Evolutionary conservation across 306 rosid genomes (phyloP).

Genomic region (Heteromeles arbutifolia): DNA sequence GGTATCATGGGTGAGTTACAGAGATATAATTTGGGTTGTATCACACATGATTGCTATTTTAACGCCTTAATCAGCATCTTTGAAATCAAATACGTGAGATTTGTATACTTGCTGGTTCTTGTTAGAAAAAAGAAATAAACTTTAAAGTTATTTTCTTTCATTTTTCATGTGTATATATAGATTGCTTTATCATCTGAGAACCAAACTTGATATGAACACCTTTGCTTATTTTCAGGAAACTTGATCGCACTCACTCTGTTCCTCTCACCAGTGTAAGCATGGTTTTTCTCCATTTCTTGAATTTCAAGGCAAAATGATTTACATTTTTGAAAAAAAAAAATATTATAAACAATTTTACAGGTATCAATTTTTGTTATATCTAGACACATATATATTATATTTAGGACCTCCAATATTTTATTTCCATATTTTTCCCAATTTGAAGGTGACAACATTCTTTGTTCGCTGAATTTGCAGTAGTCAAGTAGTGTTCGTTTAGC

Average conservation of each 20-base stretch:
- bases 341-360: not conserved
- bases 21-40: not conserved
- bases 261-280: conserved; percentile 74
- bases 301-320: not conserved
- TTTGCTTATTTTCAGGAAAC: conserved; percentile 61
- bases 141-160: not conserved
- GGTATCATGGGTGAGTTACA: conserved; percentile 56
- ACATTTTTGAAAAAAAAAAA: not conserved
- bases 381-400: too few species aligned
- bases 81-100: not conserved
- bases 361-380: not conserved
- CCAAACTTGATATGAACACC: not conserved
- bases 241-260: conserved; percentile 62
- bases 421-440: not conserved
- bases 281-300: not conserved
- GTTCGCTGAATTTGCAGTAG: too few species aligned
- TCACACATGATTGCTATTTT: not conserved
- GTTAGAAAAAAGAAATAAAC: not conserved
- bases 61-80: not conserved
- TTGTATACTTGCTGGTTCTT: not conserved
- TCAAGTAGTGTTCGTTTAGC: too few species aligned
- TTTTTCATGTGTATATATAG: not conserved
- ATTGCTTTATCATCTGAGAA: not conserved
- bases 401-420: not conserved
- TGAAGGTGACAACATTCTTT: not conserved